phyloP scores from a whole-genome alignment of 140 eudicot genomes.

The Oenanthe javanica region DNA sequence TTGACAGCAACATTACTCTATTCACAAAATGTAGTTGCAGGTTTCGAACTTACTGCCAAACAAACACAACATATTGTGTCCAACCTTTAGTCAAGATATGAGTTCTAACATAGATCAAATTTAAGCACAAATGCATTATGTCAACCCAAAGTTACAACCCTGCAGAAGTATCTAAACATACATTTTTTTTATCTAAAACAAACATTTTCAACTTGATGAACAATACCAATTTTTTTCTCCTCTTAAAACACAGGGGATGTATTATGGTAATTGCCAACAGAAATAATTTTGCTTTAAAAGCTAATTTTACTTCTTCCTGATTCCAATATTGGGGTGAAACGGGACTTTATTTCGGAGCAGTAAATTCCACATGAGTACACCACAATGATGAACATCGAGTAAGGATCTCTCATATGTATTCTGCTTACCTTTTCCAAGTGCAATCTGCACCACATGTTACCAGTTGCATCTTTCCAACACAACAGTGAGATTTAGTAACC shows the following conservation, averaged over 20 bases:
- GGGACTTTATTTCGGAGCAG: neutral
- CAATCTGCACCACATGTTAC: neutral
- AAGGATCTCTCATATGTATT: neutral
- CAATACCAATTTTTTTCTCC: neutral
- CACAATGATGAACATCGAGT: neutral
- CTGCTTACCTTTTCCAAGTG: neutral
- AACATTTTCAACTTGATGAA: neutral
- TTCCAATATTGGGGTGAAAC: neutral
- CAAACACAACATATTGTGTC: too few species aligned
- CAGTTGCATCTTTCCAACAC: neutral
- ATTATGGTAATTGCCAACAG: neutral
- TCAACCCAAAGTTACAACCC: neutral
- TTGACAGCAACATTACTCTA: too few species aligned
- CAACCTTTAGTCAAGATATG: too few species aligned
- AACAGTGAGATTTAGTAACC: constrained; percentile 46
- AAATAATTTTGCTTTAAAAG: neutral
- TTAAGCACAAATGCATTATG: neutral
- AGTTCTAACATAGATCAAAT: neutral
- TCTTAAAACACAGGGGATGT: neutral
- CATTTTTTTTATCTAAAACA: neutral
- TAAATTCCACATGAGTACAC: neutral
- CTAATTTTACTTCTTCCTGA: neutral
- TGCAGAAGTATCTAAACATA: neutral
- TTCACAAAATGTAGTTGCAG: too few species aligned
- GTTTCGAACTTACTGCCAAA: too few species aligned